Evolutionary conservation across 2,329 filamentous ascomycete genomes (phyloP), one percentile per base, ranked within the genome.

Genomic region (Pseudogymnoascus sp.): DNA sequence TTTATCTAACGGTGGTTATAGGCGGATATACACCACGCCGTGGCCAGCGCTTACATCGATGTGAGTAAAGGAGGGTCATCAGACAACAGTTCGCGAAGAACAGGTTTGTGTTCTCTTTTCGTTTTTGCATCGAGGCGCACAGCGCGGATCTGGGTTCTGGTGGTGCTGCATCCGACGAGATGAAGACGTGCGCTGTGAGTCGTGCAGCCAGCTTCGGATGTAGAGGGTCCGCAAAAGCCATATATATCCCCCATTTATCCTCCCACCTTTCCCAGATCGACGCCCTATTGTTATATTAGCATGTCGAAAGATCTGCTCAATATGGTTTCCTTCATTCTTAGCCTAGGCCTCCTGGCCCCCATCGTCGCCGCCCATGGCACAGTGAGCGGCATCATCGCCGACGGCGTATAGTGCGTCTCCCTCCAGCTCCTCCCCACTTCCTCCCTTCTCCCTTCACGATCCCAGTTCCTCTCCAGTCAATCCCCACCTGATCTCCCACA

Each of bases 361-460:
- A 64, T 63, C 6, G 69, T 66, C 24, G 47, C 59, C 11, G 70
- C 69, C 33, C 71, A 72, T 64, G 71, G 70, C 1, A 70, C 68
- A 11, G 70, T 71, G 0, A 66, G 63, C 26, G 65, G 64, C 3
- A 69, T 72, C 7, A 65, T 72, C n/a, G 70, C 67, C n/a, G 65
- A 72, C 64, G 70, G 70, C 0, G 62, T 70, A 10, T 72, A 66
- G 71, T 72, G 66, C 65, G 68, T 65, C 10, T 31, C 10, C 16
- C 7, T 5, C 35, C 7, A 37, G 2, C 21, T 7, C 14, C 5
- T 16, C 14, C 14, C 44, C 14, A 8, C 6, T 16, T 16, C 7
- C n/a, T n/a, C 38, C 38, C 38, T 40, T 19, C 19, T 19, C 19
- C 19, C 19, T 19, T 19, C 19, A 19, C 19, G 1, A 19, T 19